Conservation (phyloP, 2,329 filamentous ascomycete genomes). For the Aspergillus pseudoviridinutans region DNA sequence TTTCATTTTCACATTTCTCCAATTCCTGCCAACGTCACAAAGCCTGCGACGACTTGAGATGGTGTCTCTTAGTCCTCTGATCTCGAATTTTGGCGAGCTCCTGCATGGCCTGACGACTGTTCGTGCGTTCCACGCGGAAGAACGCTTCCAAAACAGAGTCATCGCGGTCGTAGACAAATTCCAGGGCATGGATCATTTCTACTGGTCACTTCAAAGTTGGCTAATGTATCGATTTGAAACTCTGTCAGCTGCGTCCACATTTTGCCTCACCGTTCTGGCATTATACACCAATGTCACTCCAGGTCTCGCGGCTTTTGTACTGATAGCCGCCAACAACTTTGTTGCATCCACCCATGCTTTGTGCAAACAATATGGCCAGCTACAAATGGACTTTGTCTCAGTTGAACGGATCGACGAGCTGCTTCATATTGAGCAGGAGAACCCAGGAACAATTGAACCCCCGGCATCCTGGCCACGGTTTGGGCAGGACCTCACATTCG, state of each 20-base stretch:
- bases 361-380: conserved; percentile 74
- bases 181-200: conserved; percentile 94
- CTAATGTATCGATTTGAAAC: conserved; percentile 73
- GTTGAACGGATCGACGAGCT: conserved; percentile 84
- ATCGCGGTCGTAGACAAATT: conserved; percentile 81
- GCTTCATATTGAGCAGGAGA: conserved; percentile 72
- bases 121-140: conserved; percentile 73
- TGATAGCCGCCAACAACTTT: conserved; percentile 63
- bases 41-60: conserved; percentile 80
- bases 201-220: conserved; percentile 86
- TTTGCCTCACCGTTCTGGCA: conserved; percentile 69
- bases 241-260: conserved; percentile 68
- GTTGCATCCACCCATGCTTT: conserved; percentile 68
- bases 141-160: conserved; percentile 74
- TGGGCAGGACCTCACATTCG: conserved; percentile 68
- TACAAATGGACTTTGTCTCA: conserved; percentile 89
- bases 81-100: conserved; percentile 88
- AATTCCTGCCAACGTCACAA: conserved; percentile 78
- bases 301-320: conserved; percentile 77
- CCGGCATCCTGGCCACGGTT: conserved; percentile 74
- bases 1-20: conserved; percentile 70
- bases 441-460: conserved; percentile 61
- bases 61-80: conserved; percentile 80
- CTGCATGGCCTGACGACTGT: conserved; percentile 84
- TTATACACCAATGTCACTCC: conserved; percentile 70